Conservation (phyloP, 306 rosid species). For the Castanospermum australe region DNA sequence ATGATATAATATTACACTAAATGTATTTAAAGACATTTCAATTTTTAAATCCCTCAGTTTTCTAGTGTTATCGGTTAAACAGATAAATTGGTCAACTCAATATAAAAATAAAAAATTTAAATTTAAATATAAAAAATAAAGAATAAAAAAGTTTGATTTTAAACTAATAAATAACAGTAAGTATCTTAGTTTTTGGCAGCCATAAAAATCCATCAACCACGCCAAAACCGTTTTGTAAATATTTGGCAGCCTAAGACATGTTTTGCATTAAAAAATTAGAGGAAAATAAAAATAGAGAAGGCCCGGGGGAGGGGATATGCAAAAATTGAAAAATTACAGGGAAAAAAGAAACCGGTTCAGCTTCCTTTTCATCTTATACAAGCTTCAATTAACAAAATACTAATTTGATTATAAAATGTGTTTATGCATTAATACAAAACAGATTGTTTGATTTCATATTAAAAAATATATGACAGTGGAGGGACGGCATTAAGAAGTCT, state of each 20-base stretch:
- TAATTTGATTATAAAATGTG: constrained; percentile 6
- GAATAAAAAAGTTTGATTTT: too few species aligned
- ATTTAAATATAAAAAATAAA: too few species aligned
- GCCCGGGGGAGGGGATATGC: not conserved
- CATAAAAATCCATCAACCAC: too few species aligned
- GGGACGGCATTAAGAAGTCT: constrained; percentile 9
- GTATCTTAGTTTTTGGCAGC: too few species aligned
- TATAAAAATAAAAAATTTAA: too few species aligned
- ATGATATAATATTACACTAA: too few species aligned
- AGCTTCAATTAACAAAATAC: constrained; percentile 6
- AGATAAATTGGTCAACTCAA: too few species aligned
- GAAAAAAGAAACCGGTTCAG: not conserved
- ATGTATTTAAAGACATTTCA: too few species aligned
- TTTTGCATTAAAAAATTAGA: not conserved
- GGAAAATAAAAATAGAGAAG: not conserved
- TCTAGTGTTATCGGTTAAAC: too few species aligned
- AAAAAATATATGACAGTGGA: not conserved
- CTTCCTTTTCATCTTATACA: constrained; percentile 12
- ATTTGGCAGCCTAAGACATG: not conserved
- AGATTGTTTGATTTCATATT: constrained; percentile 12
- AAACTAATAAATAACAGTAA: too few species aligned
- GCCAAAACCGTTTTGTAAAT: too few species aligned
- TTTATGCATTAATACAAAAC: constrained; percentile 26
- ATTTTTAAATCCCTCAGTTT: too few species aligned
- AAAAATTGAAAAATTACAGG: not conserved